phyloP scores from a whole-genome alignment of 2,329 filamentous ascomycete genomes.

The Curvularia sp. region DNA sequence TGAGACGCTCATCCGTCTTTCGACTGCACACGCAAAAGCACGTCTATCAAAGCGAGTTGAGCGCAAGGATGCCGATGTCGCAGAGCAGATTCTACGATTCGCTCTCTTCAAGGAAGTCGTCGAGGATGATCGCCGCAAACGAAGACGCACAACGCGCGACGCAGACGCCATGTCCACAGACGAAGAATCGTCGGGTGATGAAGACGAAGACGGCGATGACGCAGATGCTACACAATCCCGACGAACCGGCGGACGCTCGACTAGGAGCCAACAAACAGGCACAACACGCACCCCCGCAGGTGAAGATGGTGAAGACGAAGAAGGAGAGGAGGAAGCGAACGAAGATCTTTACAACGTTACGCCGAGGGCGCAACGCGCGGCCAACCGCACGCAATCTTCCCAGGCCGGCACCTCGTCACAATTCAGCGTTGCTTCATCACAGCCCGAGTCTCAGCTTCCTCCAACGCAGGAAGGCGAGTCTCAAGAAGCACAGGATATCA shows the following conservation, averaged over 20 bases:
- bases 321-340: constrained; percentile 61
- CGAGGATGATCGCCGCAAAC: constrained; percentile 77
- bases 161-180: constrained; percentile 63
- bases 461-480: constrained; percentile 59
- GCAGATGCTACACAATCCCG: constrained; percentile 36
- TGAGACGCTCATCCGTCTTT: constrained; percentile 96
- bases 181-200: constrained; percentile 65
- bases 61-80: constrained; percentile 84
- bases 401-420: constrained; percentile 58
- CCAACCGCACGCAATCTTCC: constrained; percentile 39
- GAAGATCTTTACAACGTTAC: constrained; percentile 63
- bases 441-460: constrained; percentile 75
- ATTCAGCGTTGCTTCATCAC: constrained; percentile 79
- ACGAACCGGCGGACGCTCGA: constrained; percentile 52
- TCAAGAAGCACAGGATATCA: constrained; percentile 59
- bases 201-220: constrained; percentile 66
- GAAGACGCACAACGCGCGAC: constrained; percentile 74
- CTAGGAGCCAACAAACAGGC: constrained; percentile 40
- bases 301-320: constrained; percentile 55
- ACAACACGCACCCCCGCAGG: constrained; percentile 45
- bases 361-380: constrained; percentile 57
- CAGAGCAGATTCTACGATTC: constrained; percentile 89
- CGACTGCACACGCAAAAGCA: constrained; percentile 93
- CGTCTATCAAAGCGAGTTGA: constrained; percentile 88
- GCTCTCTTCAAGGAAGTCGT: constrained; percentile 97